A percentile compares a stretch with the other conserved stretches of the same genome.
These are phyloP conservation scores for Osmanthus fragrans DNA, from an alignment of 257 asterid genomes.

Conservation along the genomic window DNA sequence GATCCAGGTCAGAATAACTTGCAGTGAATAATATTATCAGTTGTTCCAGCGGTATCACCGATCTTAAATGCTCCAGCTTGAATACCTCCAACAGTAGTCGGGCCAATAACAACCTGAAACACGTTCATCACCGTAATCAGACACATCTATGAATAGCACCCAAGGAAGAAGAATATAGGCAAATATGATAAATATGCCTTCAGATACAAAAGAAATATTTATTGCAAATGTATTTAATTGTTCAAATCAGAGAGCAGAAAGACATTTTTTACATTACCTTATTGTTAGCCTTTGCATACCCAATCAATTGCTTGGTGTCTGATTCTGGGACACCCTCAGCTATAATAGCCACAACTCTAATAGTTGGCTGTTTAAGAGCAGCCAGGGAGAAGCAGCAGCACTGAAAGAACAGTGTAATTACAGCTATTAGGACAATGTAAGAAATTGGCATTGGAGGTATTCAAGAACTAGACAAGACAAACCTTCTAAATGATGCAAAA, in stretches of 20 bases:
- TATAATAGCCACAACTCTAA: constrained; percentile 91
- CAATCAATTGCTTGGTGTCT: constrained; percentile 94
- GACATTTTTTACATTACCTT: constrained; percentile 50
- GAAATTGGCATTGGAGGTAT: constrained; percentile 1
- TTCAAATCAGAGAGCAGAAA: background rate
- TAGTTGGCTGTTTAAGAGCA: constrained; percentile 97
- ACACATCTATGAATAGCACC: constrained; percentile 9
- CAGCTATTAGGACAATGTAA: constrained; percentile 25
- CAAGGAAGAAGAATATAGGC: background rate
- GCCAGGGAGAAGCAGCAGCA: constrained; percentile 99
- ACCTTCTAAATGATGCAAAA: constrained; percentile 99
- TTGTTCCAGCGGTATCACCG: constrained; percentile 99
- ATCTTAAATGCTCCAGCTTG: constrained; percentile 99
- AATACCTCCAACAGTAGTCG: constrained; percentile 97
- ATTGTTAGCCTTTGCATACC: constrained; percentile 93
- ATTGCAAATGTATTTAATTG: background rate
- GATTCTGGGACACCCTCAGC: constrained; percentile 99
- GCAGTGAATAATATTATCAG: constrained; percentile 91
- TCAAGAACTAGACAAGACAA: constrained; percentile 26
- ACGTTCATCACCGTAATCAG: constrained; percentile 13
- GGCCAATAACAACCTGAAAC: constrained; percentile 88
- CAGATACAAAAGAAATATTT: background rate
- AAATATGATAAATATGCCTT: constrained; percentile 5
- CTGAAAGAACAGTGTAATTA: constrained; percentile 45
- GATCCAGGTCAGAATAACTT: constrained; percentile 96